Conservation (phyloP, 257 asterid genomes). For the Dorcoceras hygrometricum region DNA sequence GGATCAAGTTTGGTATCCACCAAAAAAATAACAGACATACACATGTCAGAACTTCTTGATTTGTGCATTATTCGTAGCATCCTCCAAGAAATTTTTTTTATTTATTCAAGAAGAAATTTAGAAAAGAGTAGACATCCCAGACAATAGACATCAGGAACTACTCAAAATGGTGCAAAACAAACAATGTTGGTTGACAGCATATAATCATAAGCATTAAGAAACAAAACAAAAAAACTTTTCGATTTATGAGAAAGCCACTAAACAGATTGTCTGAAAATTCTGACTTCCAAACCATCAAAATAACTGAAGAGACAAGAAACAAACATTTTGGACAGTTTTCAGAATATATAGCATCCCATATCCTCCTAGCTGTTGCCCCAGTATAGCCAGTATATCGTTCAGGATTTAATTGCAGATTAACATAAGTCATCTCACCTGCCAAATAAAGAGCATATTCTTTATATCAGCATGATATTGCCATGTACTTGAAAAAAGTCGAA, state of each 20-base stretch:
- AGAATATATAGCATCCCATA: conserved; percentile 90
- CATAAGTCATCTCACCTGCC: conserved; percentile 93
- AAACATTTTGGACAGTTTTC: conserved; percentile 91
- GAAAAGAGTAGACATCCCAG: conserved; percentile 4
- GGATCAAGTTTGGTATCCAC: conserved; percentile 1
- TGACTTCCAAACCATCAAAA: conserved; percentile 18
- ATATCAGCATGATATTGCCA: conserved; percentile 17
- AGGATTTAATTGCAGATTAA: conserved; percentile 84
- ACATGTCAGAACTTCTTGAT: background rate
- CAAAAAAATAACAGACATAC: conserved; percentile 2
- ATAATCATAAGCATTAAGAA: background rate
- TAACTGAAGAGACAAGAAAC: conserved; percentile 29
- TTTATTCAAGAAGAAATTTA: conserved; percentile 4
- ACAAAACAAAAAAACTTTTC: background rate
- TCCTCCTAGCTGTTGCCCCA: conserved; percentile 91
- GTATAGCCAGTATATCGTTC: conserved; percentile 92
- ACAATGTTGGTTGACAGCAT: conserved; percentile 12
- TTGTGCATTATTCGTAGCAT: background rate
- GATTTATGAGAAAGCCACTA: background rate
- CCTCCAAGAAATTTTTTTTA: background rate
- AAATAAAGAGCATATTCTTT: conserved; percentile 20
- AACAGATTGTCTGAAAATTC: conserved; percentile 7
- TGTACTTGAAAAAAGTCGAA: conserved; percentile 5
- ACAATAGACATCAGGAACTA: too few species aligned
- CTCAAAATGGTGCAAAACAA: too few species aligned